Base-by-base conservation (phyloP, 2,329 filamentous ascomycete species). In the Acrodontium crateriforme region DNA sequence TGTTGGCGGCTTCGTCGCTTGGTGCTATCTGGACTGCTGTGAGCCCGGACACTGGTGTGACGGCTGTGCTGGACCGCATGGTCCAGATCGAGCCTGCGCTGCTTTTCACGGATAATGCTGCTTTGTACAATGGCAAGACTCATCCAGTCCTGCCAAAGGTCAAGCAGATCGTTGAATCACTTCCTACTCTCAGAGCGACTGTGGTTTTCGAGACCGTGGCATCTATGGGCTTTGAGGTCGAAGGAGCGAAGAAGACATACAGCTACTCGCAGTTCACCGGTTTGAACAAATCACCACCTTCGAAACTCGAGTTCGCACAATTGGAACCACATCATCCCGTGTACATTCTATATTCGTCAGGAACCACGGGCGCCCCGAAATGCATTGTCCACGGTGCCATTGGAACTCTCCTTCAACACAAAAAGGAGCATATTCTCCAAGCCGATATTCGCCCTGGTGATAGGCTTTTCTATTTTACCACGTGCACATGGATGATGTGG, bases 401-500 rank as follows among this genome's bases (percentile, higher is more conserved):
- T 9, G 89, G 89, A 5, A 94, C 87, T 0, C 62, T 98, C 5
- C 68, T 95, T 27, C 87, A 95, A 53, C 89, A 95, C 60, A 95
- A 95, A 58, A 98, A 98, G 52, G 89, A 95, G 52, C 85, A 92
- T 49, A 68, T 78, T 25, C 64, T 95, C 3, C 87, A 95, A 50
- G 81, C 79, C 51, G 83, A 84, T 13, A 73, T 98, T 38, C 65
- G 67, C 6, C 67, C 76, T 0, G 60, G 64, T 2, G 81, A 84
- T 22, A 69, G 77, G 12, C 66, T 94, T 47, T 80, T 94, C 54
- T 94, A 94, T 60, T 94, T 85, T 59, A 93, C 84, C 1, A 94
- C 85, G 3, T 84, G 78, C 8, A 91, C 83, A 0, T 94, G 85
- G 89, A 95, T 98, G 85, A 95, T 95, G 87, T 94, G 85, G 84